Evolutionary conservation across 306 rosid genomes (phyloP).

Genomic region (Acacia acuminata): DNA sequence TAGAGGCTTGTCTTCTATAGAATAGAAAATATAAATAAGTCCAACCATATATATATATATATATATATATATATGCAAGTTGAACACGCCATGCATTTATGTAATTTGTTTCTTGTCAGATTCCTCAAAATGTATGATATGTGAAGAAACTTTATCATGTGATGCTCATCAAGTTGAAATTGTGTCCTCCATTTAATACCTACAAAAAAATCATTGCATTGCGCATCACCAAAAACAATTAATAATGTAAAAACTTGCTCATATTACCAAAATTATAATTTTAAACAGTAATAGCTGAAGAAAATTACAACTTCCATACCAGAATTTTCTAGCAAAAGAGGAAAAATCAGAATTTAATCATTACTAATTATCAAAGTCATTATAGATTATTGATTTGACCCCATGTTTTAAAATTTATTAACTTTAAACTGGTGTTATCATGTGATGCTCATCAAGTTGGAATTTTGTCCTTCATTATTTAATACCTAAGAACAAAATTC

Average conservation of each 20-base stretch:
- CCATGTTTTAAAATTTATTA: background rate
- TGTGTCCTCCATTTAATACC: background rate
- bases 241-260: constrained; percentile 11
- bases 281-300: constrained; percentile 28
- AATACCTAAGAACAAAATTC: background rate
- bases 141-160: background rate
- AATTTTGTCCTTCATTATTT: background rate
- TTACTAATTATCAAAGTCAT: constrained; percentile 40
- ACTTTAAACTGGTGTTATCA: background rate
- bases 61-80: too few relatives aligned
- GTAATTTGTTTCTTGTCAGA: background rate
- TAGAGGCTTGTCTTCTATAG: background rate
- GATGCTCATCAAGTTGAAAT: background rate
- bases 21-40: background rate
- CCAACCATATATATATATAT: background rate
- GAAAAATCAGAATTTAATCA: constrained; percentile 44
- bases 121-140: background rate
- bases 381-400: constrained; percentile 16
- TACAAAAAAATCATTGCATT: background rate
- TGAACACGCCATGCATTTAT: background rate
- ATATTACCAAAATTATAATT: constrained; percentile 27
- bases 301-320: constrained; percentile 29
- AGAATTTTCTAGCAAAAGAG: background rate
- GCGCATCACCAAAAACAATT: constrained; percentile 20
- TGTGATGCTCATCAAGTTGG: background rate